Base-by-base conservation (phyloP, 371 early-diverging fungal genomes). In the Mucor plumbeus region DNA sequence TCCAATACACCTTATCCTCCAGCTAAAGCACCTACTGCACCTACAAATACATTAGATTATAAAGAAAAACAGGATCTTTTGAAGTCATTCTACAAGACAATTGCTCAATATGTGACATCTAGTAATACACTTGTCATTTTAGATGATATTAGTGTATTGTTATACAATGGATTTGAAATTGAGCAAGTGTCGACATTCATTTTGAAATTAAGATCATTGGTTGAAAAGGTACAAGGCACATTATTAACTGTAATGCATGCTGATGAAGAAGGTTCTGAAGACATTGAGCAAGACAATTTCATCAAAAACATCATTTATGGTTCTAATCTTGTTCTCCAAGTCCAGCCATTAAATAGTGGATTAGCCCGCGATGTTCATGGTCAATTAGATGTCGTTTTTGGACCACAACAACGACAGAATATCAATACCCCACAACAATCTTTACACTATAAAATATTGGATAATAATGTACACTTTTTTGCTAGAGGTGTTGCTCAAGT, bases 391-490 rank as follows among this genome's bases (percentile, higher is more conserved):
- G 76, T 88, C 31, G 38, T 88, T 21, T 74, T 80, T 75, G 87
- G 88, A 3, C 13, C 33, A 48, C 36, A 61, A n/a, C 19, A 17
- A 44, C 9, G 64, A 14, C n/a, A 65, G 10, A 55, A 48, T 34
- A 50, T 10, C 4, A 35, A 50, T 62, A 39, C 56, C 40, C 64
- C 54, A 26, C 63, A 74, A 39, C 84, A 81, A 61, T 77, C 87
- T 10, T 57, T 90, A 60, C 90, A 90, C 64, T 91, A 89, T 67
- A 87, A 86, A 68, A 83, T 89, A 50, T 64, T 87, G 14, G 91
- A 91, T 60, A 87, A 88, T 61, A 88, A 84, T 57, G 89, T 86
- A 14, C 83, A 87, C 34, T 88, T 91, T 65, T 91, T 89, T 80
- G 85, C 89, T 39, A 87, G 86, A 62, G 91, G 91, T 14, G 78